These are phyloP conservation scores for Yamadazyma jaroonii DNA, from an alignment of 1,139 yeast genomes.

Conservation along the genomic window DNA sequence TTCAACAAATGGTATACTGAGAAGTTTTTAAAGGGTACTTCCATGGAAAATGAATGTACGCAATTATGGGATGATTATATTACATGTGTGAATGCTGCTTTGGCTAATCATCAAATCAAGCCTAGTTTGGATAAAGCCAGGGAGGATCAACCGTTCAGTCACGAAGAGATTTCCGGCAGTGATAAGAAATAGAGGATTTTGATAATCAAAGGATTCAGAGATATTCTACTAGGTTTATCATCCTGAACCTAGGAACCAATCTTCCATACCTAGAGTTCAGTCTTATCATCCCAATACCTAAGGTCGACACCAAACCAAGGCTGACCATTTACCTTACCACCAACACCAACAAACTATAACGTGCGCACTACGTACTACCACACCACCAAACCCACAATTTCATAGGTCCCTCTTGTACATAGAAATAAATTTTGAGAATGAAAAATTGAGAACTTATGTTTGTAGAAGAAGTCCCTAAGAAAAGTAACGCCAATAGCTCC, in stretches of 20 bases:
- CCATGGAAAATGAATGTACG: constrained; percentile 82
- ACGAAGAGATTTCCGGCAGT: constrained; percentile 28
- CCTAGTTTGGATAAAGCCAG: constrained; percentile 91
- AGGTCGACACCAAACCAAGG: too few relatives aligned
- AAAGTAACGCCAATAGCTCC: constrained; percentile 28
- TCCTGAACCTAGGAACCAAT: too few relatives aligned
- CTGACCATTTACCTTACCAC: too few relatives aligned
- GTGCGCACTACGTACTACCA: too few relatives aligned
- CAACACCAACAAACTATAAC: too few relatives aligned
- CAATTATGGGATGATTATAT: constrained; percentile 86
- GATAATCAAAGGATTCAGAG: too few relatives aligned
- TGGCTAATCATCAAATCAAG: constrained; percentile 68
- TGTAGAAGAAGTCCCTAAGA: constrained; percentile 46
- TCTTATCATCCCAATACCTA: too few relatives aligned
- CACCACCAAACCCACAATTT: too few relatives aligned
- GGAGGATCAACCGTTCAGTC: constrained; percentile 78
- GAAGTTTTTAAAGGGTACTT: constrained; percentile 69
- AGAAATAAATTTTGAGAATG: constrained; percentile 1
- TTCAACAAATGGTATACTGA: constrained; percentile 97
- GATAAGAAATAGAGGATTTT: constrained; percentile 5
- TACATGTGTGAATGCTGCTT: constrained; percentile 76
- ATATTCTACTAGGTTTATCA: too few relatives aligned
- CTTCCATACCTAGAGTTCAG: too few relatives aligned
- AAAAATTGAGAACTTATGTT: constrained; percentile 25
- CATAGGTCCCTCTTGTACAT: constrained; percentile 4